A percentile compares a stretch with the other conserved stretches of the same genome.
Conservation (phyloP, 257 asterid species). For the Lantana camara region DNA sequence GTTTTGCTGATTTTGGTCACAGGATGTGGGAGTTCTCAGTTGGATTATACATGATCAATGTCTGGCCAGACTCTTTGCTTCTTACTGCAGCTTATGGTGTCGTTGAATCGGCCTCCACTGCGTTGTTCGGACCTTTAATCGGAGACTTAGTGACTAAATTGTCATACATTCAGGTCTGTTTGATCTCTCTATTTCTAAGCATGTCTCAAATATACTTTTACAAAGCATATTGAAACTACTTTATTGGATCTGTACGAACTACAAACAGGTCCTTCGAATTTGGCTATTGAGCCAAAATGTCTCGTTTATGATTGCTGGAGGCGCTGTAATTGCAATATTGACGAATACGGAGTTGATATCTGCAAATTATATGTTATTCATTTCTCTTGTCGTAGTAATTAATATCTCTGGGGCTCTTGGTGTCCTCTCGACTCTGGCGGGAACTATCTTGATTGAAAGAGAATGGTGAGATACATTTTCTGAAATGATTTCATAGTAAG, state of each 20-base stretch:
- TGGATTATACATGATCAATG: slow-evolving; percentile 83
- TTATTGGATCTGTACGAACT: not conserved
- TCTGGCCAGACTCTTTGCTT: slow-evolving; percentile 85
- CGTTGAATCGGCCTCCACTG: slow-evolving; percentile 78
- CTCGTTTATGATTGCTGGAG: slow-evolving; percentile 81
- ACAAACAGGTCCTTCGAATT: slow-evolving; percentile 55
- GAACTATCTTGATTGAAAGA: slow-evolving; percentile 90
- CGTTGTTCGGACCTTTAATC: slow-evolving; percentile 68
- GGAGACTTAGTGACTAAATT: slow-evolving; percentile 73
- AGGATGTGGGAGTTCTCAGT: slow-evolving; percentile 99
- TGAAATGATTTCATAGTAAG: too few relatives aligned
- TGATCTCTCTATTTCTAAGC: not conserved
- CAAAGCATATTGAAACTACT: not conserved
- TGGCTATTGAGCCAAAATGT: slow-evolving; percentile 80
- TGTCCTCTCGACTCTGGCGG: slow-evolving; percentile 86
- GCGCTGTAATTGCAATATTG: slow-evolving; percentile 72
- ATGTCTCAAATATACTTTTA: not conserved
- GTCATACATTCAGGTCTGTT: slow-evolving; percentile 59
- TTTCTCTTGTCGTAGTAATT: slow-evolving; percentile 51
- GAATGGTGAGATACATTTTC: slow-evolving; percentile 61
- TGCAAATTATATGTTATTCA: slow-evolving; percentile 42
- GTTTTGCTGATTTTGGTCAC: slow-evolving; percentile 21
- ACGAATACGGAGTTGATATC: slow-evolving; percentile 39
- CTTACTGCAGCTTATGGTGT: slow-evolving; percentile 88
- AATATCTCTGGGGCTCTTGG: slow-evolving; percentile 79